Evolutionary conservation across 139 green algal genomes (phyloP).

Genomic region (Microglena sp.): DNA sequence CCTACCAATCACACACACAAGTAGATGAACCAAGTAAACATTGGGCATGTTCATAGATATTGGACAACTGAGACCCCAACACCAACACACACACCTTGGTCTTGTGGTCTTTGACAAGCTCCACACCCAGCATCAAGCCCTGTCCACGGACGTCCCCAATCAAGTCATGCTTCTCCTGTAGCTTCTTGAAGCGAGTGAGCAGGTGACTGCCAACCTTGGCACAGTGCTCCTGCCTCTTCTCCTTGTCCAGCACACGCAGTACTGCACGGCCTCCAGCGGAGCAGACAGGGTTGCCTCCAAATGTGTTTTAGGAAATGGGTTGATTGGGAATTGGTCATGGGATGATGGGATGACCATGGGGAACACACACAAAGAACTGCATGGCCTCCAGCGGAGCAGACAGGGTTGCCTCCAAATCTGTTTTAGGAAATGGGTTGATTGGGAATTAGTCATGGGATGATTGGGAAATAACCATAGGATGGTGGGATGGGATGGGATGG

Average conservation of each 20-base stretch:
- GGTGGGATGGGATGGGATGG: too few species aligned
- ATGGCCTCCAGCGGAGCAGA: too few species aligned
- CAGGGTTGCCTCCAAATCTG: conserved; percentile 90
- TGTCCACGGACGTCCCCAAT: conserved; percentile 87
- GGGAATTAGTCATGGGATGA: too few species aligned
- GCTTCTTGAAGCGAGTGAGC: conserved; percentile 29
- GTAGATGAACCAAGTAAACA: too few species aligned
- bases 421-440: neutral
- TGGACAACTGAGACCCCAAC: neutral
- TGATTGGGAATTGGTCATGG: too few species aligned
- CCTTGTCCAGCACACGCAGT: conserved; percentile 70
- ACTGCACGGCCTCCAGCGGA: conserved; percentile 81
- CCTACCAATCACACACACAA: too few species aligned
- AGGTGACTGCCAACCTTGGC: conserved; percentile 58
- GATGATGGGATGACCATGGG: too few species aligned
- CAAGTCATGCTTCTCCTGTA: conserved; percentile 70
- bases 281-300: conserved; percentile 91
- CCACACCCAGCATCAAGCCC: conserved; percentile 92
- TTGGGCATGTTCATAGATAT: too few species aligned
- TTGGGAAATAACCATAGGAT: too few species aligned
- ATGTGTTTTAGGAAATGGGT: conserved; percentile 34
- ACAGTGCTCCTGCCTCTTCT: conserved; percentile 62
- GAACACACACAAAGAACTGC: too few species aligned
- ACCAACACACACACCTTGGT: conserved; percentile 57
- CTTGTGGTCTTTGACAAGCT: conserved; percentile 81